Base-by-base conservation (phyloP, 179 eudicot species). In the Corrigiola litoralis region DNA sequence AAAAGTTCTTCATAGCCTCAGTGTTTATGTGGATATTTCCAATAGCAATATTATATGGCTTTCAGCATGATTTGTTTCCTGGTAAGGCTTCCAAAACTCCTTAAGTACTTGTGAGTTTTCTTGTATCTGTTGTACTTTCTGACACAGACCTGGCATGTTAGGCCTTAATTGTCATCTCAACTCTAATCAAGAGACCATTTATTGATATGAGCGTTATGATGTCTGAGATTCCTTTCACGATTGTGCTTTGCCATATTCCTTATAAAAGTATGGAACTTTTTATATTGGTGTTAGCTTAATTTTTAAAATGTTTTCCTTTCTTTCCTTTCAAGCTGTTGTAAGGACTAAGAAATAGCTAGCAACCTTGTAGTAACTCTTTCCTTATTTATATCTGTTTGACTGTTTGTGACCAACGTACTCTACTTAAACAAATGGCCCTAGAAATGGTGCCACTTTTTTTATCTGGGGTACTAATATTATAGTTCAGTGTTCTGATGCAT, bases 1-100 rank as follows among this genome's bases (percentile, higher is more conserved):
- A 79, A 73, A 89, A 84, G 80, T 89, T 89, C 66, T 58, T 84
- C 29, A 33, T 86, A 57, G 81, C 92, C 58, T 86, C 92, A n/a
- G 52, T 85, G 49, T 81, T 81, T 51, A 84, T 89, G 96, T 82
- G 86, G 87, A 67, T 71, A 40, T 73, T 74, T 55, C 96, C 96
- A 38, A 49, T 86, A 71, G 84, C 82, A 14, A 78, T 89, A 60
- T 68, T 86, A 29, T 84, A 86, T 73, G 87, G 88, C 56, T 89
- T 84, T 67, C 86, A 86, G 65, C 77, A 86, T 63, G 77, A 86
- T 59, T 69, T 83, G 45, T 75, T 89, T 57, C 90, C 89, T 31
- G 96, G 96, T 86, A 79, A 65, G 80, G 24, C 51, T 18, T 62
- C 8, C 10, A 1, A 38, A 31, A n/a, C 4, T 17, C 14, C 41